Evolutionary conservation across 148 eudicot species (phyloP).

Genomic region (Vaccinium vitisidaea): DNA sequence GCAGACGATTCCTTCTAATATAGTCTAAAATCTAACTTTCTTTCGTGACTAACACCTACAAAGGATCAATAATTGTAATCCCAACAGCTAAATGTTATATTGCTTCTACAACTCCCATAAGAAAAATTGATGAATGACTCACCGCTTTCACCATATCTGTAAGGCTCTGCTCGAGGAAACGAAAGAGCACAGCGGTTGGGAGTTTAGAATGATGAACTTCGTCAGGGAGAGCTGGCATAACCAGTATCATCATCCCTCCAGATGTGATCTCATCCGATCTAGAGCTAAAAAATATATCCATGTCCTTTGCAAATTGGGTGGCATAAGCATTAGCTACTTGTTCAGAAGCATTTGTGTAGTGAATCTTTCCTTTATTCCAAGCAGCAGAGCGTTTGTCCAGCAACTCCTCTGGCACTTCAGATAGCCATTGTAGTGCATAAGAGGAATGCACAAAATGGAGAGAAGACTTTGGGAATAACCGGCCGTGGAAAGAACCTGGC

Average conservation of each 20-base stretch:
- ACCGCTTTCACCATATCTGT: conserved; percentile 14
- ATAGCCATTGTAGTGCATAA: conserved; percentile 16
- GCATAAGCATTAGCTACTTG: conserved; percentile 12
- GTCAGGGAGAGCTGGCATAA: background rate
- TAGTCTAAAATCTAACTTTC: no score
- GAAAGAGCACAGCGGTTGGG: background rate
- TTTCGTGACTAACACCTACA: no score
- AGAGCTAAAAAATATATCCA: background rate
- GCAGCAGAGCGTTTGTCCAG: conserved; percentile 2
- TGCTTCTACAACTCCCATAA: background rate
- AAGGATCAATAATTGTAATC: background rate
- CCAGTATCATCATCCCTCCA: conserved; percentile 14
- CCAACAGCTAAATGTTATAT: background rate
- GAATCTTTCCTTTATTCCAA: conserved; percentile 13
- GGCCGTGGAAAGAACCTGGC: conserved; percentile 19
- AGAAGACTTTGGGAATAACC: conserved; percentile 16
- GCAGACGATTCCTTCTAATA: no score
- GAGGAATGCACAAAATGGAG: conserved; percentile 19
- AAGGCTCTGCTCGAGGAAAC: background rate
- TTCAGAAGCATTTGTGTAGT: conserved; percentile 1
- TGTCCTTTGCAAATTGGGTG: conserved; percentile 10
- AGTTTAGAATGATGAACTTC: background rate
- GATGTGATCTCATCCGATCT: conserved; percentile 10
- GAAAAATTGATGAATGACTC: background rate
- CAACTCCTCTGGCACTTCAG: conserved; percentile 12